Evolutionary conservation across 169 alveolate species (phyloP), one percentile per base, ranked within the genome.

Genomic region (Cryptosporidium ryanae): DNA sequence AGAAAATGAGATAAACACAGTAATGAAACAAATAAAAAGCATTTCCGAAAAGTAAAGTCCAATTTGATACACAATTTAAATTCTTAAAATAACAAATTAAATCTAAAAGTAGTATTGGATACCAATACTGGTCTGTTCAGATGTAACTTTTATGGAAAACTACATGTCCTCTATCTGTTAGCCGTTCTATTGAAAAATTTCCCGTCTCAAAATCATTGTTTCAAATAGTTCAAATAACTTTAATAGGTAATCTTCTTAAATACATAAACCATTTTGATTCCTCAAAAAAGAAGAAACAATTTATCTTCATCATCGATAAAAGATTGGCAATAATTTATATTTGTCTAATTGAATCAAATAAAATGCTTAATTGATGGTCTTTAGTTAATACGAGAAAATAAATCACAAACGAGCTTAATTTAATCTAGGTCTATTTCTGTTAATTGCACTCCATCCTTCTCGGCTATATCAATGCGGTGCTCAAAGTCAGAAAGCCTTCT

Each of bases 401-500:
- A n/a, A n/a, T n/a, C n/a, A n/a, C 46, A 38, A 38, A 38, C 13
- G 46, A 38, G 13, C 5, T 12, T 15, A 17, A 76, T 57, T 59
- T 38, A 76, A 0, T 76, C 87, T n/a, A 76, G 49, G 27, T 76
- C 71, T 38, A 76, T 29, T 52, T 76, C 76, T 21, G 38, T 59
- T 12, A 57, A 63, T 55, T 43, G 50, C 21, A 38, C 34, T 29
- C 48, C 71, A 25, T 59, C 34, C 71, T 25, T 76, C 17, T 32
- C 15, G 43, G 59, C 64, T n/a, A 27, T 48, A 29, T 8, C 18
- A 57, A 76, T 76, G 18, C 63, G 52, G 4, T 32, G 8, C 34
- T 76, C 87, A 38, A 76, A 76, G 25, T 48, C 63, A 17, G 17
- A 23, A 21, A 76, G 34, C 31, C 87, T 55, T 43, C 87, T 76